Percentiles rank a stretch among this genome's conserved stretches.
These are phyloP conservation scores for Aegilops longissima DNA, from an alignment of 176 grass and related monocot species.

Conservation along the genomic window DNA sequence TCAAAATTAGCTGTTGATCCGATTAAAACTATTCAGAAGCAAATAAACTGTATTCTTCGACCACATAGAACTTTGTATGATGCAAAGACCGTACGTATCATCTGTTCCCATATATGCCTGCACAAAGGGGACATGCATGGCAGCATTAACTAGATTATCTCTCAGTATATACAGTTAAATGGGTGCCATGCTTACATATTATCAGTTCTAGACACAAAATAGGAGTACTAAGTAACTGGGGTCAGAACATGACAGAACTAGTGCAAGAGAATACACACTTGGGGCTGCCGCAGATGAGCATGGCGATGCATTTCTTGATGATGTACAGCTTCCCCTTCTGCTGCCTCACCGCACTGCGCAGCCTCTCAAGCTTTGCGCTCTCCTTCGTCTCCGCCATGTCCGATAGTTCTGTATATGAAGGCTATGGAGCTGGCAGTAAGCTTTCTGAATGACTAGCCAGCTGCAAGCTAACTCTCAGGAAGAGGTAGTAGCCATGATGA, in stretches of 20 bases:
- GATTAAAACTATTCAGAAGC: neutral
- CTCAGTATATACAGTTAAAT: neutral
- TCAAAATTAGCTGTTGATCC: too few species aligned
- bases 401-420: neutral
- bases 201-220: neutral
- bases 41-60: too few species aligned
- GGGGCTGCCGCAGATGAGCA: slow-evolving; percentile 61
- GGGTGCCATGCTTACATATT: neutral
- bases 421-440: neutral
- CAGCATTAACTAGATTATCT: neutral
- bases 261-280: slow-evolving; percentile 32
- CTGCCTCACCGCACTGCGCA: slow-evolving; percentile 49
- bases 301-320: slow-evolving; percentile 63
- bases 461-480: neutral
- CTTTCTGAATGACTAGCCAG: neutral
- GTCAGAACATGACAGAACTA: neutral
- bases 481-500: neutral
- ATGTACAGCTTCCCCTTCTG: slow-evolving; percentile 76
- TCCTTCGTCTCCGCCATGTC: slow-evolving; percentile 16
- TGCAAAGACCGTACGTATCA: neutral
- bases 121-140: neutral
- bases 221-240: neutral
- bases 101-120: neutral
- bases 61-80: too few species aligned
- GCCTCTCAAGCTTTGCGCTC: slow-evolving; percentile 38